Base-by-base conservation (phyloP, 768 basidiomycete genomes). In the Lentinula sp. region DNA sequence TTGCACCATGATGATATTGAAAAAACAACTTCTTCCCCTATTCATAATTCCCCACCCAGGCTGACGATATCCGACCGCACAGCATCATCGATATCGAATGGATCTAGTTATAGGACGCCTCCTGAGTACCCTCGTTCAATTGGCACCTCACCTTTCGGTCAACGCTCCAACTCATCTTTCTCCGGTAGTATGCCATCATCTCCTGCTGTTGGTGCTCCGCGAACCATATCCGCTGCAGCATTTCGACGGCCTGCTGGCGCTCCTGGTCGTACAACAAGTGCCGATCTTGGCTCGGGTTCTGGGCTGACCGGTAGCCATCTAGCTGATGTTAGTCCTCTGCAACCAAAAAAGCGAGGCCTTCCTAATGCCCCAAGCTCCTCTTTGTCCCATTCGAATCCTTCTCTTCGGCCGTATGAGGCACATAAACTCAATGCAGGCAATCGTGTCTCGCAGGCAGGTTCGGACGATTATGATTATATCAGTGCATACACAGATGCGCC, bases 151-250 rank as follows among this genome's bases (percentile, higher is more conserved):
- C 50, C 59, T 28, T 52, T 60, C 15, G 59, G 49, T 39, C 49
- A 52, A 35, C 59, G 59, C 6, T 60, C 59, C 4, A 39, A 23
- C 9, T 39, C 59, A 18, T 50, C 59, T 18, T 16, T 52, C 18
- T 33, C 20, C 6, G 50, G 59, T 16, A 39, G 33, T 10, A 28
- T 41, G 4, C 36, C 59, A 8, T 18, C 50, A 42, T 56, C 55
- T 7, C 55, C 55, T 13, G 32, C 37, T 23, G 10, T 15, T 2
- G 28, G 43, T 6, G 37, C 45, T 8, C 45, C 50, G 16, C 59
- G 59, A 9, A 60, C 59, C 9, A 60, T 60, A 41, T 60, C 59
- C 13, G 59, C 59, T 50, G 59, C 59, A 32, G 59, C 59, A 18
- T 60, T 60, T 49, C 59, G 59, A 16, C 48, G 59, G 13, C 49